Conservation (phyloP, 768 basidiomycete species). For the Lentinus tigrinus region DNA sequence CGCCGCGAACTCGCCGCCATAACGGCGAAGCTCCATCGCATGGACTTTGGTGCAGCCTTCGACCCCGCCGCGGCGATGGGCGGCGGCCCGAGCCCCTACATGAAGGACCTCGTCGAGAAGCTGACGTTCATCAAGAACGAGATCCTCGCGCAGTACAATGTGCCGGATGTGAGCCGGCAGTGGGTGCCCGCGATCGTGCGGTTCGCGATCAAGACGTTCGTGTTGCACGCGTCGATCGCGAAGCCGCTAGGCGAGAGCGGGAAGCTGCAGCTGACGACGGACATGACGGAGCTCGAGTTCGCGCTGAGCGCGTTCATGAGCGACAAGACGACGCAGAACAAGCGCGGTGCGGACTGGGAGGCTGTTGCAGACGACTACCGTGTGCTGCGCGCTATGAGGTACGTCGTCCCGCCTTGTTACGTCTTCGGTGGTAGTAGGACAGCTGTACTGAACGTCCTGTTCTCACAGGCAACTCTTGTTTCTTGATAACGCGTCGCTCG, state of each 20-base stretch:
- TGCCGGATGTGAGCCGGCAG: conserved; percentile 68
- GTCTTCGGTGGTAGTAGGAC: not conserved
- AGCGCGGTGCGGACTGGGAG: conserved; percentile 67
- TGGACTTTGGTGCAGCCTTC: conserved; percentile 72
- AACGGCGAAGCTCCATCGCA: conserved; percentile 79
- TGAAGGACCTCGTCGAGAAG: conserved; percentile 91
- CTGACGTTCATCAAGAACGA: conserved; percentile 79
- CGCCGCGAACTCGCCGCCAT: conserved; percentile 80
- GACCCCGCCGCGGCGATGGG: conserved; percentile 57
- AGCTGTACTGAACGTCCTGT: not conserved
- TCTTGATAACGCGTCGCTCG: conserved; percentile 73
- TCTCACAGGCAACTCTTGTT: conserved; percentile 77
- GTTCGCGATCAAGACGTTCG: conserved; percentile 81
- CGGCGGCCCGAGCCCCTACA: conserved; percentile 77
- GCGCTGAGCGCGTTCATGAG: conserved; percentile 77
- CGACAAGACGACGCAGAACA: conserved; percentile 47
- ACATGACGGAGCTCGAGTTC: conserved; percentile 97
- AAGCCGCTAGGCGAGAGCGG: conserved; percentile 89
- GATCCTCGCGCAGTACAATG: conserved; percentile 63
- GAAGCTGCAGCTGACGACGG: conserved; percentile 90
- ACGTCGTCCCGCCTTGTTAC: not conserved
- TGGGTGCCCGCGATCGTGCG: conserved; percentile 65
- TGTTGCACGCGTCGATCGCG: conserved; percentile 92
- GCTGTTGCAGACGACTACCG: conserved; percentile 85
- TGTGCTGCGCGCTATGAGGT: conserved; percentile 85